These are phyloP conservation scores for Plantago rigida DNA, from an alignment of 305 asterid genomes.

Conservation along the genomic window DNA sequence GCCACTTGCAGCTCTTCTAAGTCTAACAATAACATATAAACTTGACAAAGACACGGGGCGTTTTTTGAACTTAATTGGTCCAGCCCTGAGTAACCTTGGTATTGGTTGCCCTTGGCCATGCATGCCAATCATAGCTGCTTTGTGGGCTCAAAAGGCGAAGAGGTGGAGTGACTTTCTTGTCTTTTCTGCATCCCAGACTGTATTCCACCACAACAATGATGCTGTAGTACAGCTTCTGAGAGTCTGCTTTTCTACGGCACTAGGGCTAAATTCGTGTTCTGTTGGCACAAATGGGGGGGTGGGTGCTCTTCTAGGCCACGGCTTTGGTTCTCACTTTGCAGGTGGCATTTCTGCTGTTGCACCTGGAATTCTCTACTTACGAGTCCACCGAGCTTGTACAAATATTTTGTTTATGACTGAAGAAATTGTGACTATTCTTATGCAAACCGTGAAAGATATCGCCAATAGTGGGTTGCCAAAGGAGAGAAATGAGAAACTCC, in stretches of 20 bases:
- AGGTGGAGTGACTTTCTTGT: constrained; percentile 88
- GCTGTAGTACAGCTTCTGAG: constrained; percentile 85
- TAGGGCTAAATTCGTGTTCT: constrained; percentile 56
- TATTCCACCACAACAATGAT: constrained; percentile 75
- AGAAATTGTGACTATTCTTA: constrained; percentile 66
- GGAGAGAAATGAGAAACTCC: constrained; percentile 53
- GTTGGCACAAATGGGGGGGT: constrained; percentile 61
- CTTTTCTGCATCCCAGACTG: constrained; percentile 75
- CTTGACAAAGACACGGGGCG: constrained; percentile 64
- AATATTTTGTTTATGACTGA: constrained; percentile 67
- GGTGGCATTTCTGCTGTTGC: constrained; percentile 80
- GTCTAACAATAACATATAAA: constrained; percentile 89
- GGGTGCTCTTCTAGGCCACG: constrained; percentile 91
- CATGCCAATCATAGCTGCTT: constrained; percentile 71
- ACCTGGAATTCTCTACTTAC: constrained; percentile 80
- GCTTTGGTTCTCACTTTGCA: constrained; percentile 67
- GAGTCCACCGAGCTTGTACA: constrained; percentile 77
- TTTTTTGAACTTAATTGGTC: constrained; percentile 55
- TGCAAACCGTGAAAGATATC: constrained; percentile 67
- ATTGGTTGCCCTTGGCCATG: constrained; percentile 96
- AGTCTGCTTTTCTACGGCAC: constrained; percentile 66
- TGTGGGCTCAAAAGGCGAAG: constrained; percentile 90
- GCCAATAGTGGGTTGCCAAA: constrained; percentile 49
- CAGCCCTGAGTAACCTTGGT: constrained; percentile 65
- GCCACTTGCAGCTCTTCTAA: constrained; percentile 82